These are phyloP conservation scores for Rhododendron ovatum DNA, from an alignment of 148 eudicot genomes.

Conservation along the genomic window DNA sequence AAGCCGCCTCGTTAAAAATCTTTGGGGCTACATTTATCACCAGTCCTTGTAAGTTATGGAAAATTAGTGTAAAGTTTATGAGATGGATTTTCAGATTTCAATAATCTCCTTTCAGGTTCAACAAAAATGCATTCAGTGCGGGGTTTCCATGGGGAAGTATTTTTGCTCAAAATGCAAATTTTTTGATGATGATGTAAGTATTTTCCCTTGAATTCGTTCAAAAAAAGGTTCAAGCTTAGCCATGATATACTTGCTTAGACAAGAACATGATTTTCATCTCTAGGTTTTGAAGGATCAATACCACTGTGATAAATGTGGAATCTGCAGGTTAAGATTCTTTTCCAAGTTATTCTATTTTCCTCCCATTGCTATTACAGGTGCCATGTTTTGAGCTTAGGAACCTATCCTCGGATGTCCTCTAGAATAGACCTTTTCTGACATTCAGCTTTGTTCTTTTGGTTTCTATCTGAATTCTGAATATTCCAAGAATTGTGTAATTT, in stretches of 20 bases:
- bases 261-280: conserved; percentile 6
- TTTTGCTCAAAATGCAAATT: conserved; percentile 61
- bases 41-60: not conserved
- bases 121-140: conserved; percentile 55
- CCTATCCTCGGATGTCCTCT: not conserved
- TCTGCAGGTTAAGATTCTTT: conserved; percentile 53
- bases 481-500: not conserved
- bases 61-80: not conserved
- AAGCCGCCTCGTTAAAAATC: conserved; percentile 18
- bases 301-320: conserved; percentile 80
- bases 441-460: not conserved
- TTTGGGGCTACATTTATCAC: not conserved
- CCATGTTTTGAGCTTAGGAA: not conserved
- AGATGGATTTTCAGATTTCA: not conserved
- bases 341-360: not conserved
- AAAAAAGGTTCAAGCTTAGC: not conserved
- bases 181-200: conserved; percentile 68
- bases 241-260: not conserved
- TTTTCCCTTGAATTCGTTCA: not conserved
- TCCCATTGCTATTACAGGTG: not conserved
- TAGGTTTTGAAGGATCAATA: conserved; percentile 69
- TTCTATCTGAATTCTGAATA: not conserved
- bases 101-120: conserved; percentile 43
- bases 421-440: not conserved
- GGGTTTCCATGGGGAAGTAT: conserved; percentile 68